A percentile compares a stretch with the other conserved stretches of the same genome.
These are phyloP conservation scores for Coriaria nepalensis DNA, from an alignment of 306 rosid species.

Conservation along the genomic window DNA sequence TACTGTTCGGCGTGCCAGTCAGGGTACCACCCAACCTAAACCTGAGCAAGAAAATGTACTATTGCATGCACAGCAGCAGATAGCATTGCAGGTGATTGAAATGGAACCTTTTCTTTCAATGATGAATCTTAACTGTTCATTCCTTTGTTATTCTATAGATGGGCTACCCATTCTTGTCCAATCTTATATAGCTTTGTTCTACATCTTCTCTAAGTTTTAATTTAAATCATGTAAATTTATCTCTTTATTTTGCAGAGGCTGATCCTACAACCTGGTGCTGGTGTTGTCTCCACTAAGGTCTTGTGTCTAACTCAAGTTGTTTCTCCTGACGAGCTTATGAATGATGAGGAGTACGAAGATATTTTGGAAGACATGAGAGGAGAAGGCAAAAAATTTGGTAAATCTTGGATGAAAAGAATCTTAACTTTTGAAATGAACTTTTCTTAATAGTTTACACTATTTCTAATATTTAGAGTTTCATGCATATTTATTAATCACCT, in stretches of 20 bases:
- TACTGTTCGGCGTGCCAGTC: conserved; percentile 85
- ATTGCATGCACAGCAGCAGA: conserved; percentile 86
- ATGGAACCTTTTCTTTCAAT: no score
- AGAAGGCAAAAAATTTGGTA: conserved; percentile 80
- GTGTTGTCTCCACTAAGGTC: conserved; percentile 45
- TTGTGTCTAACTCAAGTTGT: conserved; percentile 65
- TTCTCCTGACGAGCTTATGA: conserved; percentile 66
- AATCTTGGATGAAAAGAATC: neutral
- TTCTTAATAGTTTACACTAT: neutral
- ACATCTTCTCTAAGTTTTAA: neutral
- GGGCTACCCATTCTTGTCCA: no score
- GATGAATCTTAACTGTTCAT: neutral
- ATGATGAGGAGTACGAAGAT: conserved; percentile 68
- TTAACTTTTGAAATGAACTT: neutral
- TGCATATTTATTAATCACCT: conserved; percentile 20
- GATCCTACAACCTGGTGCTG: conserved; percentile 35
- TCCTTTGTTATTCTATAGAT: neutral
- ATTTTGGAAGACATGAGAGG: conserved; percentile 70
- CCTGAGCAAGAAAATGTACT: conserved; percentile 82
- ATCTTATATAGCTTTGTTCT: neutral
- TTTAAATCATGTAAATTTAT: neutral
- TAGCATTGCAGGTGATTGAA: conserved; percentile 63
- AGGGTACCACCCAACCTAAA: conserved; percentile 81
- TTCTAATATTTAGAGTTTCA: conserved; percentile 4
- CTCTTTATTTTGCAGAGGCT: conserved; percentile 38